These are phyloP conservation scores for Exophiala oligosperma DNA, from an alignment of 2,329 filamentous ascomycete genomes.

Conservation along the genomic window DNA sequence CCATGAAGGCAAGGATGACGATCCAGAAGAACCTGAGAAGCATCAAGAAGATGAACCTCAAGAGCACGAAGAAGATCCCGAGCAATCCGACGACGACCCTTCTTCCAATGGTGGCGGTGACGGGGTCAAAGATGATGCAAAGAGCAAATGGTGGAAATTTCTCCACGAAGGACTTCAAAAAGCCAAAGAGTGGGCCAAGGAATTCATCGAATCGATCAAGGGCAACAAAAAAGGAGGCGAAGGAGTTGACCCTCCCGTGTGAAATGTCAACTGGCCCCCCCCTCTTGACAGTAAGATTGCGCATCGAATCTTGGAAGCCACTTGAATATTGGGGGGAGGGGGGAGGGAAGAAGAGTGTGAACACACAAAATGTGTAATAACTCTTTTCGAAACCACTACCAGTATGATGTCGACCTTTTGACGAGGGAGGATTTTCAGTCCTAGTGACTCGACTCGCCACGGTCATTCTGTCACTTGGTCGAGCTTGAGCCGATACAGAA, in stretches of 20 bases:
- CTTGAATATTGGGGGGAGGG: too few species aligned
- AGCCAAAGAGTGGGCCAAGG: constrained; percentile 30
- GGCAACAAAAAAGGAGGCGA: constrained; percentile 24
- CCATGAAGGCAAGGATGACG: constrained; percentile 9
- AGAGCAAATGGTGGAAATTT: constrained; percentile 28
- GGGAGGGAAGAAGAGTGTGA: too few species aligned
- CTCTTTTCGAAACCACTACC: too few species aligned
- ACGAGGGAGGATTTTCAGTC: too few species aligned
- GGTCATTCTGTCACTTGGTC: too few species aligned
- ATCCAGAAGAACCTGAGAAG: constrained; percentile 1
- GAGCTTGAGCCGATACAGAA: too few species aligned
- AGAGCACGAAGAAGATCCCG: constrained; percentile 1
- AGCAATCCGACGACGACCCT: background rate
- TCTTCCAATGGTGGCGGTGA: background rate
- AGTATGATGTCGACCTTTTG: too few species aligned
- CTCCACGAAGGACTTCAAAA: constrained; percentile 28
- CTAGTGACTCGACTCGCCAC: too few species aligned
- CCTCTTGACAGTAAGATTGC: too few species aligned
- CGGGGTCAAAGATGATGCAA: background rate
- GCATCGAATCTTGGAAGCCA: too few species aligned
- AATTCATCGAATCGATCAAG: constrained; percentile 28
- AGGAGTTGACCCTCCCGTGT: constrained; percentile 13
- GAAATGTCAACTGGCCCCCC: background rate
- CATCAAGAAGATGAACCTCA: constrained; percentile 1
- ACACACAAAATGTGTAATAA: too few species aligned